These are phyloP conservation scores for Xylariaceae sp. DNA, from an alignment of 2,329 filamentous ascomycete genomes.

Conservation along the genomic window DNA sequence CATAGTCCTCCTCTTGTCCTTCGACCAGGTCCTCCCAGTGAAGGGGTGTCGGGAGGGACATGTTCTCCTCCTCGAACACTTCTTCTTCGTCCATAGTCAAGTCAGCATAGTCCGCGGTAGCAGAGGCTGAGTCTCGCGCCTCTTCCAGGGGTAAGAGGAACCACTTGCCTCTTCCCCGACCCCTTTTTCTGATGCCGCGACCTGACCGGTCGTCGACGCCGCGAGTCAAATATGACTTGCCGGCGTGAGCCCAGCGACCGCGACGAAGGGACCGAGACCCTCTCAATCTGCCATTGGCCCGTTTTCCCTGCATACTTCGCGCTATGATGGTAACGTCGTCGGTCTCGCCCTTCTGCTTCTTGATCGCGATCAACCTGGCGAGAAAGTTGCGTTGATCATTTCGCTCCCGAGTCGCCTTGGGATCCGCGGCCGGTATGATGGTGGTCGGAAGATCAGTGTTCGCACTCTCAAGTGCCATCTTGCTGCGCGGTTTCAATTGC, in stretches of 20 bases:
- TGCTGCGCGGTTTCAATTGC: conserved; percentile 44
- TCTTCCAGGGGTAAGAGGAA: conserved; percentile 15
- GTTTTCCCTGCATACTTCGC: conserved; percentile 18
- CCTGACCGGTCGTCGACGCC: conserved; percentile 5
- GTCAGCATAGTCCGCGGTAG: neutral
- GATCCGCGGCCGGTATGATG: conserved; percentile 39
- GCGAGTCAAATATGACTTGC: conserved; percentile 1
- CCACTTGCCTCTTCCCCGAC: conserved; percentile 15
- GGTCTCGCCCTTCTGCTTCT: conserved; percentile 57
- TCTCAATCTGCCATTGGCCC: neutral
- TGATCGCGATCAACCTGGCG: conserved; percentile 59
- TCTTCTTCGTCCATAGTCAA: too few species aligned
- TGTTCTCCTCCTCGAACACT: neutral
- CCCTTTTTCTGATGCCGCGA: conserved; percentile 12
- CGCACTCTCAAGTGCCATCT: conserved; percentile 20
- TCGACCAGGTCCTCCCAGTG: conserved; percentile 25
- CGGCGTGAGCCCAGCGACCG: conserved; percentile 9
- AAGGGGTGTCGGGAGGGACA: conserved; percentile 26
- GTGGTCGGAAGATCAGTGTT: conserved; percentile 37
- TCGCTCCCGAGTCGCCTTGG: conserved; percentile 43
- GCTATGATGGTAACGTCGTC: conserved; percentile 56
- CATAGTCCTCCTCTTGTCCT: conserved; percentile 1
- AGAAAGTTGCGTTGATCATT: conserved; percentile 46
- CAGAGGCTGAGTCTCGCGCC: conserved; percentile 7
- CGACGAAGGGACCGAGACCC: conserved; percentile 6